Percentiles rank a stretch among this genome's conserved stretches.
Evolutionary conservation across 139 green algal genomes (phyloP).

Genomic region (Yamagishiella unicocca): DNA sequence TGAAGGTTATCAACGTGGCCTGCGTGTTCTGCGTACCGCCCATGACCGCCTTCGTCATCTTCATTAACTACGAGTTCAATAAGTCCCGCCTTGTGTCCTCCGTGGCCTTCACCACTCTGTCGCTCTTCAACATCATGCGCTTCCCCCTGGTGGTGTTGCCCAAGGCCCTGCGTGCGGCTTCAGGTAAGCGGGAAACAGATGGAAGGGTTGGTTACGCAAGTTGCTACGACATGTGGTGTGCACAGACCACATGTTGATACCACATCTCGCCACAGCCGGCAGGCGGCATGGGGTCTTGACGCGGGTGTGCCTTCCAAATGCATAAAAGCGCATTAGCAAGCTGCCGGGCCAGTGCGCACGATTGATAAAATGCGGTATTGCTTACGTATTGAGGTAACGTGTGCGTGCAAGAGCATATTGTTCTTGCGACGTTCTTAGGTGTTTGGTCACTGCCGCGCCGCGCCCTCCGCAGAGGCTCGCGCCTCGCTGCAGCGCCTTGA

Average conservation of each 20-base stretch:
- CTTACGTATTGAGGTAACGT: no score
- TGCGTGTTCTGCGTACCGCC: conserved; percentile 71
- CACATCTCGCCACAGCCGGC: no score
- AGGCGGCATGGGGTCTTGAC: no score
- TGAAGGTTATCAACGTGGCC: conserved; percentile 75
- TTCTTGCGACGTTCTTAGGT: no score
- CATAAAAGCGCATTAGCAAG: no score
- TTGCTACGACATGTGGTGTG: no score
- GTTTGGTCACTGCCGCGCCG: no score
- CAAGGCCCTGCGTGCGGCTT: conserved; percentile 72
- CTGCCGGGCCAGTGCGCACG: no score
- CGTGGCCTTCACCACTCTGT: conserved; percentile 79
- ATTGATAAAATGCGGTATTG: no score
- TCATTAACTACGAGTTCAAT: conserved; percentile 67
- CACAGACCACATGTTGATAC: no score
- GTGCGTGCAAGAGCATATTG: neutral
- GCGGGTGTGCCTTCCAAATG: no score
- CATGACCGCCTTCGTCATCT: conserved; percentile 66
- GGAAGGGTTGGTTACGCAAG: no score
- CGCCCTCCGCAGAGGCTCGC: conserved; percentile 42
- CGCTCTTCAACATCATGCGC: conserved; percentile 86
- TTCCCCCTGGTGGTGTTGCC: conserved; percentile 86
- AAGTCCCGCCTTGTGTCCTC: conserved; percentile 43
- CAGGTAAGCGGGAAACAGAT: conserved; percentile 50
- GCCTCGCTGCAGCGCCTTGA: conserved; percentile 63